These are phyloP conservation scores for Lepraria neglecta DNA, from an alignment of 495 filamentous ascomycete species.

Conservation along the genomic window DNA sequence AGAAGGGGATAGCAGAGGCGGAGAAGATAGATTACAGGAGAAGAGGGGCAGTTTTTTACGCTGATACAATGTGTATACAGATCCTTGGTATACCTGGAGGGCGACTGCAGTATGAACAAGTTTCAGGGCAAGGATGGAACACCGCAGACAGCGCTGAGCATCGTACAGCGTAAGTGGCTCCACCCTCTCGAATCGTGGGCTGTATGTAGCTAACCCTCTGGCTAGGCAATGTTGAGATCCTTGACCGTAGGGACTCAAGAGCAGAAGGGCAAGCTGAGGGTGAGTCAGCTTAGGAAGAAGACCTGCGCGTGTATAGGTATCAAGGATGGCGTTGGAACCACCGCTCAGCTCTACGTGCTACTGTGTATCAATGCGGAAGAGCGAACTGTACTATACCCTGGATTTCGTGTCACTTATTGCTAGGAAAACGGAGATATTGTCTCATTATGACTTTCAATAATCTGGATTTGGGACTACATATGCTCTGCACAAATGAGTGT, in stretches of 20 bases:
- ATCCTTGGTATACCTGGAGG: slow-evolving; percentile 66
- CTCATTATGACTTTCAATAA: not conserved
- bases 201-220: not conserved
- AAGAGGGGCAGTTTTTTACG: not conserved
- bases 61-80: slow-evolving; percentile 36
- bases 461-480: not conserved
- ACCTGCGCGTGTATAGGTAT: not conserved
- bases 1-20: not conserved
- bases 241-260: slow-evolving; percentile 18
- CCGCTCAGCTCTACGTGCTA: slow-evolving; percentile 1
- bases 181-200: not conserved
- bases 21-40: not conserved
- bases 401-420: not conserved
- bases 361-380: not conserved
- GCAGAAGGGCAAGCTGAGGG: slow-evolving; percentile 8
- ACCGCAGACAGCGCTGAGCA: slow-evolving; percentile 48
- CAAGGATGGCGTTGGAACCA: not conserved
- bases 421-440: not conserved
- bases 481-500: slow-evolving; percentile 2
- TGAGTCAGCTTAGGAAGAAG: not conserved
- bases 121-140: slow-evolving; percentile 62
- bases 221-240: slow-evolving; percentile 23
- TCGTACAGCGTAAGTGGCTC: slow-evolving; percentile 62
- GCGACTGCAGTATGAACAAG: slow-evolving; percentile 55
- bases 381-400: slow-evolving; percentile 10